These are phyloP conservation scores for Adenanthera pavonina DNA, from an alignment of 306 rosid species.

Conservation along the genomic window DNA sequence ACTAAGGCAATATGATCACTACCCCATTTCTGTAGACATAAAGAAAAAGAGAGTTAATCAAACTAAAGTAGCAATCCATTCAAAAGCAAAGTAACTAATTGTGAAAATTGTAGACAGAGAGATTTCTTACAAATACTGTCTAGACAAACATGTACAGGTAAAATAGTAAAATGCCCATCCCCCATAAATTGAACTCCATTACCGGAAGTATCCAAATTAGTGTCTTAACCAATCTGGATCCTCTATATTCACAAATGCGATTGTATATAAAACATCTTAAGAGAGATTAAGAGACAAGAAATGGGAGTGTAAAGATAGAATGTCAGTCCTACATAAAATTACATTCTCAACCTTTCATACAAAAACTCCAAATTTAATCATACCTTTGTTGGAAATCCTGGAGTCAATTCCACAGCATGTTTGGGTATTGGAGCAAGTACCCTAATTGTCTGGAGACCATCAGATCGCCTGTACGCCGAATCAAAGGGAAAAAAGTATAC, in stretches of 20 bases:
- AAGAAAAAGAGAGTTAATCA: constrained; percentile 1
- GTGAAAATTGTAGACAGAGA: constrained; percentile 1
- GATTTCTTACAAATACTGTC: not conserved
- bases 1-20: constrained; percentile 94
- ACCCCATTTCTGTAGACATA: constrained; percentile 81
- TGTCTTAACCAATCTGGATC: not conserved
- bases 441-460: constrained; percentile 82
- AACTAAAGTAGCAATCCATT: constrained; percentile 1
- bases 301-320: not conserved
- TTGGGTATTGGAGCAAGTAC: constrained; percentile 92
- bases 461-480: constrained; percentile 71
- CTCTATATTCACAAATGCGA: too few species aligned
- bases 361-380: not conserved
- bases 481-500: constrained; percentile 35
- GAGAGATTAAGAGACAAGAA: too few species aligned
- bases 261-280: too few species aligned
- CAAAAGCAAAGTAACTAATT: constrained; percentile 9
- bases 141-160: constrained; percentile 12
- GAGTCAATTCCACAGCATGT: constrained; percentile 71
- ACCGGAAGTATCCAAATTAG: not conserved
- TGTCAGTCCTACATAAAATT: not conserved
- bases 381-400: constrained; percentile 97
- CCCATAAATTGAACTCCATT: constrained; percentile 7
- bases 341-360: constrained; percentile 17
- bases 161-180: not conserved